phyloP scores from a whole-genome alignment of 331 rosid genomes.

The Ulmus americana region DNA sequence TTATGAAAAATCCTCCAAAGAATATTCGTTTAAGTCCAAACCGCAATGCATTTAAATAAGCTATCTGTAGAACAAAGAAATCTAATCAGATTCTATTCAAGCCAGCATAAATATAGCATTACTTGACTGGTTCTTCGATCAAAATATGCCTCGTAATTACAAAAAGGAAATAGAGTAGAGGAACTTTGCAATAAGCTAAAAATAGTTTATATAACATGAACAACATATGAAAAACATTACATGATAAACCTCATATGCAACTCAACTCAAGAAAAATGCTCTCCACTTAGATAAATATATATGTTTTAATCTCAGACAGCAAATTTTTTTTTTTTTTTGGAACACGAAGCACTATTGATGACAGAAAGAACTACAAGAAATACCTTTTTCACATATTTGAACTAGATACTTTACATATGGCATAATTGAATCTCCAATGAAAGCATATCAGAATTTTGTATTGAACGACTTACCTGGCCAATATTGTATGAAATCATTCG shows the following conservation, averaged over 20 bases:
- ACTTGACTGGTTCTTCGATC: constrained; percentile 1
- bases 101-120: constrained; percentile 1
- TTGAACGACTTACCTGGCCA: constrained; percentile 61
- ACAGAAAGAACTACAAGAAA: neutral
- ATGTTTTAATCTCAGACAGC: no score
- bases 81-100: constrained; percentile 11
- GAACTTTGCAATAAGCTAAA: neutral
- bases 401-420: neutral
- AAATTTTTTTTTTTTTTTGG: neutral
- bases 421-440: neutral
- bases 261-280: neutral
- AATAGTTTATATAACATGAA: neutral
- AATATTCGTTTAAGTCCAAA: constrained; percentile 80
- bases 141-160: neutral
- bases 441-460: constrained; percentile 7
- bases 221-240: neutral
- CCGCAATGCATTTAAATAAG: constrained; percentile 76
- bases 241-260: neutral
- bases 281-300: no score
- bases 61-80: constrained; percentile 44
- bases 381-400: neutral
- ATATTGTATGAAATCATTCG: constrained; percentile 92
- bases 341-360: neutral
- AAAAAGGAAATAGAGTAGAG: neutral
- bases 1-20: constrained; percentile 88